phyloP scores from a whole-genome alignment of 2,329 filamentous ascomycete species.

The Verticillium klebahnii region DNA sequence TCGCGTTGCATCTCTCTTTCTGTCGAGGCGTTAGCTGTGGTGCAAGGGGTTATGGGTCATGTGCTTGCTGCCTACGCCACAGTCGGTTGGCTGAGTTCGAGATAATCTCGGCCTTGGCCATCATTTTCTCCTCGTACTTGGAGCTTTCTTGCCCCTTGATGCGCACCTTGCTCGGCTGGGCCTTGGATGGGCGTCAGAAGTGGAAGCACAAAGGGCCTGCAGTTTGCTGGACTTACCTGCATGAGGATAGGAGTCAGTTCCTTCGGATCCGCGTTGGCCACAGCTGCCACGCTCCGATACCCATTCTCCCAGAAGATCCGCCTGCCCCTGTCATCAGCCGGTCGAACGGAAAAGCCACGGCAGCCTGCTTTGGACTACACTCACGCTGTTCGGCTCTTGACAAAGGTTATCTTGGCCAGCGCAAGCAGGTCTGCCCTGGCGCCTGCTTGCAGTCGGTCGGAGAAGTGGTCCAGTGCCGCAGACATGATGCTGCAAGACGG shows the following conservation, averaged over 20 bases:
- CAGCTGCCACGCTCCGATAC: slow-evolving; percentile 60
- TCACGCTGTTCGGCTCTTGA: slow-evolving; percentile 71
- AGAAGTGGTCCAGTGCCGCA: slow-evolving; percentile 70
- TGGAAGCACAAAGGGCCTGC: no score
- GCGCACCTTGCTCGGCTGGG: slow-evolving; percentile 61
- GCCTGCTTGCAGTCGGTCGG: slow-evolving; percentile 67
- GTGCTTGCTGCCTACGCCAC: slow-evolving; percentile 51
- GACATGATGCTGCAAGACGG: slow-evolving; percentile 52
- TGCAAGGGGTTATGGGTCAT: neutral
- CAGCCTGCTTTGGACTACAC: slow-evolving; percentile 14
- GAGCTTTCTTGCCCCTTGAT: slow-evolving; percentile 51
- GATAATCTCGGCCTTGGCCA: slow-evolving; percentile 64
- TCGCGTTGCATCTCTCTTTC: slow-evolving; percentile 48
- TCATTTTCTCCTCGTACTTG: slow-evolving; percentile 59
- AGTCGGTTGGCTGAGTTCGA: slow-evolving; percentile 63
- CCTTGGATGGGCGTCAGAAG: slow-evolving; percentile 32
- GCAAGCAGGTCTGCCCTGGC: slow-evolving; percentile 67
- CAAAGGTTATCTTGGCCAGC: slow-evolving; percentile 66
- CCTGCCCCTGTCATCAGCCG: slow-evolving; percentile 12
- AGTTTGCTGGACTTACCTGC: slow-evolving; percentile 43
- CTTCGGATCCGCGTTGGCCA: slow-evolving; percentile 64
- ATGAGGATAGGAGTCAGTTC: slow-evolving; percentile 69
- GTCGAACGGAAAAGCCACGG: neutral
- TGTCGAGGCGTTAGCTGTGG: slow-evolving; percentile 19
- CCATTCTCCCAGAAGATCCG: slow-evolving; percentile 73